Evolutionary conservation across 129 eudicot genomes (phyloP).

Genomic region (carrot (Daucus carota)): DH1_v3.0 NC_030389.2:12704501-12705000

Average conservation of each 20-base stretch:
- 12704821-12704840: constrained; percentile 70
- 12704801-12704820: constrained; percentile 68
- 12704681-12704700: constrained; percentile 75
- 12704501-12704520: background rate
- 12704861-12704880: constrained; percentile 94
- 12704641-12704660: constrained; percentile 83
- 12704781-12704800: constrained; percentile 94
- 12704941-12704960: constrained; percentile 66
- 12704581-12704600: constrained; percentile 33
- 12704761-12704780: constrained; percentile 75
- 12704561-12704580: constrained; percentile 24
- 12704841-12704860: constrained; percentile 99
- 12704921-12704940: constrained; percentile 48
- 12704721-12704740: constrained; percentile 80
- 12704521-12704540: background rate
- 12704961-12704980: constrained; percentile 79
- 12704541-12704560: background rate
- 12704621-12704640: constrained; percentile 81
- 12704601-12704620: constrained; percentile 42
- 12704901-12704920: constrained; percentile 51
- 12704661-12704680: constrained; percentile 59
- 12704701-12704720: constrained; percentile 75
- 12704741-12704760: constrained; percentile 62
- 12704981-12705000: constrained; percentile 57
- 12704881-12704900: constrained; percentile 81